Evolutionary conservation across 306 rosid species (phyloP).

Genomic region (Carpinus viminea): DNA sequence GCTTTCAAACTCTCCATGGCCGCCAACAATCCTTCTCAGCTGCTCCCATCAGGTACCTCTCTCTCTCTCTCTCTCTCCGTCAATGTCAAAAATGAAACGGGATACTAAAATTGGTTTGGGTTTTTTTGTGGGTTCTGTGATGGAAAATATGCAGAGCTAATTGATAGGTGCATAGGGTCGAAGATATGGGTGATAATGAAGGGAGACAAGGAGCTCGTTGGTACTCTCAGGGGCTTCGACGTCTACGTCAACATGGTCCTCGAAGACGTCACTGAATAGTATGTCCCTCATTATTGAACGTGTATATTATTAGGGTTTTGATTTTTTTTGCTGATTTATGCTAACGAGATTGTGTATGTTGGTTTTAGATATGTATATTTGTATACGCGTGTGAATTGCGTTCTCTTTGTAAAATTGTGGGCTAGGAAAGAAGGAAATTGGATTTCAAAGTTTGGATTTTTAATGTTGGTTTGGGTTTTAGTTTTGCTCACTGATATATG

Average conservation of each 20-base stretch:
- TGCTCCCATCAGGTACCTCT: conserved; percentile 74
- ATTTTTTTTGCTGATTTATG: background rate
- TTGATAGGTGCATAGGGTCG: conserved; percentile 95
- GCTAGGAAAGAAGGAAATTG: background rate
- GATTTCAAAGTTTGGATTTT: background rate
- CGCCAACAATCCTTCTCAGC: conserved; percentile 92
- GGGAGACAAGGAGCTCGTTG: conserved; percentile 98
- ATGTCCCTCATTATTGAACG: conserved; percentile 23
- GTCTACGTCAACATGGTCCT: conserved; percentile 98
- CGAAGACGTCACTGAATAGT: conserved; percentile 98
- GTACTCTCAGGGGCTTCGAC: conserved; percentile 92
- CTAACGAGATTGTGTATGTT: background rate
- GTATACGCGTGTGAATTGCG: background rate
- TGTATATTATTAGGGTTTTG: background rate
- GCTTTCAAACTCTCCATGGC: conserved; percentile 50
- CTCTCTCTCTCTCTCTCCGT: background rate
- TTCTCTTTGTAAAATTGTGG: background rate
- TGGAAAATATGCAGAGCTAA: conserved; percentile 70
- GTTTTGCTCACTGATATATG: background rate
- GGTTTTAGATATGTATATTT: background rate
- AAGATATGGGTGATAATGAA: conserved; percentile 99
- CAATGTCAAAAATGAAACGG: background rate
- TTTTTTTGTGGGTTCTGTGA: conserved; percentile 19
- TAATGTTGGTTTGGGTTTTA: background rate
- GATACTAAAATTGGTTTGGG: background rate